Base-by-base conservation (phyloP, 1,284 basidiomycete genomes). In the Ustilago tritici region DNA sequence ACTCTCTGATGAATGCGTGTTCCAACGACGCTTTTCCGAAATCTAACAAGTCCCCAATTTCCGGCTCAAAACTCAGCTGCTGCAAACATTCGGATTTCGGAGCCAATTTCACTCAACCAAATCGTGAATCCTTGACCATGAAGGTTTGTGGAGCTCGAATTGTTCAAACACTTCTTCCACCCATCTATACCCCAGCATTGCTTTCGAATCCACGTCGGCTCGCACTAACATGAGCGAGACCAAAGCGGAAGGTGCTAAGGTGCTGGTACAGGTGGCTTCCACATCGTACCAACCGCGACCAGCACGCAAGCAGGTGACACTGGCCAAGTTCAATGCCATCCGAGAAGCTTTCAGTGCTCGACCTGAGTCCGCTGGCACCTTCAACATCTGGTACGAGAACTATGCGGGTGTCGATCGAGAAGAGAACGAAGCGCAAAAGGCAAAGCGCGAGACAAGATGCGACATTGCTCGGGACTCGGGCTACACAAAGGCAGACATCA, bases 341-440 rank as follows among this genome's bases (percentile, higher is more conserved):
- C 75, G 78, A n/a, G 63, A 79, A 50, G 69, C 74, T 23, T 78
- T 80, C n/a, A 81, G 81, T 41, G 76, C 79, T 28, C 34, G 61
- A 38, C 70, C 65, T 52, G 76, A 79, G 28, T 73, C 78, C 14
- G 83, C 82, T 46, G 77, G 79, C 60, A 80, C 62, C 68, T 86
- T 77, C 63, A 95, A 98, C 87, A 93, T 97, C 68, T 98, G 96
- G 96, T 98, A 98, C 87, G 97, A 98, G 87, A 98, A 98, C 88
- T 98, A 95, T 94, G 95, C 95, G n/a, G 79, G 86, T 36, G 80
- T 66, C 34, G 78, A 77, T 34, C 50, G 41, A 93, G 95, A 73
- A 32, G 77, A 80, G 40, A 73, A 72, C 15, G 64, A 69, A 34
- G 68, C 70, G 7, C 74, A 94, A 87, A 97, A 97, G 91, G 91